Conservation (phyloP, 1,139 yeast genomes). For the Hemisphaericaspora lyxosophila region DNA sequence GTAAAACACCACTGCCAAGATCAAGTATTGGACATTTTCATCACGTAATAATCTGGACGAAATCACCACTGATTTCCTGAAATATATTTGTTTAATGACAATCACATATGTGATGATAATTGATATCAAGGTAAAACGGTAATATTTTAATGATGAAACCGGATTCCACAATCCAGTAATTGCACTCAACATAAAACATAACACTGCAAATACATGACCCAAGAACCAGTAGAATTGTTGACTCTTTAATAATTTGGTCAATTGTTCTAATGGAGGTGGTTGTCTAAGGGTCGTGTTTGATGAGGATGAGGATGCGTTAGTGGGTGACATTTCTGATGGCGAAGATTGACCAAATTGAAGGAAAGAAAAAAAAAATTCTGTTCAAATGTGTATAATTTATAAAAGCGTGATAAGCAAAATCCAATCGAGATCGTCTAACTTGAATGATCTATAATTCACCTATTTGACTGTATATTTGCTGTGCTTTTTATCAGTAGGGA, state of each 20-base stretch:
- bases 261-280: conserved; percentile 12
- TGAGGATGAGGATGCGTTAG: neutral
- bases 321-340: conserved; percentile 1
- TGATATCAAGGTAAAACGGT: conserved; percentile 38
- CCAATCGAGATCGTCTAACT: neutral
- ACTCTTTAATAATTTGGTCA: conserved; percentile 25
- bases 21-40: conserved; percentile 52
- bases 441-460: neutral
- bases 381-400: neutral
- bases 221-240: conserved; percentile 57
- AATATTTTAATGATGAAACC: conserved; percentile 30
- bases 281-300: conserved; percentile 7
- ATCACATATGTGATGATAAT: conserved; percentile 48
- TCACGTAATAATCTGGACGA: conserved; percentile 29
- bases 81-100: conserved; percentile 48
- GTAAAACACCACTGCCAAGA: conserved; percentile 41
- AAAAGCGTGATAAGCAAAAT: neutral
- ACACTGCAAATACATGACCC: conserved; percentile 44
- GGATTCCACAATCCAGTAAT: conserved; percentile 33
- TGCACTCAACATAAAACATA: conserved; percentile 32
- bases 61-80: conserved; percentile 22
- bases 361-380: neutral
- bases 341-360: neutral
- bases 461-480: too few relatives aligned
- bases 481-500: too few relatives aligned